phyloP scores from a whole-genome alignment of 495 filamentous ascomycete genomes.

The Lophiotrema nucula region DNA sequence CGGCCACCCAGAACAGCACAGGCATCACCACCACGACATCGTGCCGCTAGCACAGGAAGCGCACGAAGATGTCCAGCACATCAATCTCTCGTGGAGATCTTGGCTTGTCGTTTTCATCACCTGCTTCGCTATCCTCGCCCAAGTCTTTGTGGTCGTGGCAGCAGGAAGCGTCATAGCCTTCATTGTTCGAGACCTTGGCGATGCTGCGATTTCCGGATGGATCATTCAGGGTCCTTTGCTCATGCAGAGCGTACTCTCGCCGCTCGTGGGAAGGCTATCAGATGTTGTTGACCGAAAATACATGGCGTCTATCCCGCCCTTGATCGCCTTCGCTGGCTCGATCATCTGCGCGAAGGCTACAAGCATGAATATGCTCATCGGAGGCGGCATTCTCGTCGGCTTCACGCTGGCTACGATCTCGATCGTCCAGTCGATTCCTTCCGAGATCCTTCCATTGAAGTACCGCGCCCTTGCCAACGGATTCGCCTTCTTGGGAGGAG shows the following conservation, averaged over 20 bases:
- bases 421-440: constrained; percentile 55
- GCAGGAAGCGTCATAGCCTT: no score
- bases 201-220: no score
- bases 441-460: constrained; percentile 56
- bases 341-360: constrained; percentile 55
- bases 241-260: constrained; percentile 52
- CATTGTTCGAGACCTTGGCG: no score
- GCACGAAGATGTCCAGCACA: no score
- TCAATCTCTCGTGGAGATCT: no score
- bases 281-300: constrained; percentile 56
- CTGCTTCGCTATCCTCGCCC: no score
- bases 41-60: no score
- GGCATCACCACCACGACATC: no score
- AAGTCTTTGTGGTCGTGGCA: no score
- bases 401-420: constrained; percentile 53
- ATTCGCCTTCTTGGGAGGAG: constrained; percentile 49
- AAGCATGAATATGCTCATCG: constrained; percentile 54
- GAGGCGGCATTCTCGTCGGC: constrained; percentile 56
- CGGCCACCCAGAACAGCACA: no score
- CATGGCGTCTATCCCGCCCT: constrained; percentile 49
- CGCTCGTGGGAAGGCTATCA: constrained; percentile 54
- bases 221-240: no score
- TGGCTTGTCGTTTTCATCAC: no score
- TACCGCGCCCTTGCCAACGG: constrained; percentile 55
- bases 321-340: constrained; percentile 54